Percentiles rank a stretch among this genome's conserved stretches.
These are phyloP conservation scores for Acanthochlamys bracteata DNA, from an alignment of 106 monocot genomes.

Conservation along the genomic window DNA sequence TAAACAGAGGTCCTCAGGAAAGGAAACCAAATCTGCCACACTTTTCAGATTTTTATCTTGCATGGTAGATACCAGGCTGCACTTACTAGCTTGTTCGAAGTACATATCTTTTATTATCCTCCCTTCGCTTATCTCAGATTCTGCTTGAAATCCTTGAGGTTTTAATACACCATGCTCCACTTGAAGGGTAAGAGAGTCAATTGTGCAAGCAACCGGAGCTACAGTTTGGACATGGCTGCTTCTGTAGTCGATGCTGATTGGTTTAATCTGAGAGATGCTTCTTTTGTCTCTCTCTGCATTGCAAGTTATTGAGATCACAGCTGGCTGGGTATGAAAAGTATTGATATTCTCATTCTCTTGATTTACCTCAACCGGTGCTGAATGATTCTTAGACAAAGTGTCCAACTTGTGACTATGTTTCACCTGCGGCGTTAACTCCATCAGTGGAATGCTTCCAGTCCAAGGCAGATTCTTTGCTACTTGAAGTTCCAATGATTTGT, in stretches of 20 bases:
- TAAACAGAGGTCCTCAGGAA: slow-evolving; percentile 39
- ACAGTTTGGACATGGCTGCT: slow-evolving; percentile 13
- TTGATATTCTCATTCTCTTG: slow-evolving; percentile 13
- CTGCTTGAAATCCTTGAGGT: slow-evolving; percentile 17
- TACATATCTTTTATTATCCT: slow-evolving; percentile 13
- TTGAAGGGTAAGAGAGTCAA: slow-evolving; percentile 33
- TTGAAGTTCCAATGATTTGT: slow-evolving; percentile 18
- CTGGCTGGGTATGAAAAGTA: slow-evolving; percentile 15
- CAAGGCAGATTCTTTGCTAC: slow-evolving; percentile 21
- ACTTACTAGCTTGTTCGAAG: slow-evolving; percentile 18
- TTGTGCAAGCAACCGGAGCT: slow-evolving; percentile 21
- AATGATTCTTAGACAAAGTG: slow-evolving; percentile 28
- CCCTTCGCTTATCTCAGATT: slow-evolving; percentile 5
- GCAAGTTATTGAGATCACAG: slow-evolving; percentile 22
- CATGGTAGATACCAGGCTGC: slow-evolving; percentile 15
- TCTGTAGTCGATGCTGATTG: slow-evolving; percentile 16
- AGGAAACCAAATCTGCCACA: slow-evolving; percentile 24
- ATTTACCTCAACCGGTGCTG: slow-evolving; percentile 14
- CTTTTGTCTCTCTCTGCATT: slow-evolving; percentile 13
- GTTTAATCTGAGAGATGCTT: slow-evolving; percentile 21
- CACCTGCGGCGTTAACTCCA: slow-evolving; percentile 46
- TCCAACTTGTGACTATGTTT: slow-evolving; percentile 34
- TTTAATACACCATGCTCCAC: slow-evolving; percentile 22
- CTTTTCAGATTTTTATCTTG: slow-evolving; percentile 24
- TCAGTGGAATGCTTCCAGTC: slow-evolving; percentile 17